These are phyloP conservation scores for Wolfiporia cocos DNA, from an alignment of 1,284 basidiomycete genomes.

Conservation along the genomic window DNA sequence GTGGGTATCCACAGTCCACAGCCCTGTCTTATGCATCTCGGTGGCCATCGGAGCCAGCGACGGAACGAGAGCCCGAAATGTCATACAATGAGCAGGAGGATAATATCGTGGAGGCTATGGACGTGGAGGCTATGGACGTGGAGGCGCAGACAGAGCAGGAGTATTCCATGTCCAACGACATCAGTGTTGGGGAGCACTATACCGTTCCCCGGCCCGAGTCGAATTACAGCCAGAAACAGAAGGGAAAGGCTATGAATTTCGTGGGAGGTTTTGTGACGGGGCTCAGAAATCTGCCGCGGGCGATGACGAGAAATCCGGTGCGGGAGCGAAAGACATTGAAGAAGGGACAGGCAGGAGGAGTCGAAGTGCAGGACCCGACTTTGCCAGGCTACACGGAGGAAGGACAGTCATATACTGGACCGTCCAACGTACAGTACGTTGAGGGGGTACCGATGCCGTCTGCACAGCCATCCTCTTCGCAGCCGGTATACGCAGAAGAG, in stretches of 20 bases:
- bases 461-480: constrained; percentile 9
- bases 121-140: no score
- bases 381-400: constrained; percentile 21
- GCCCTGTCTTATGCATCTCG: no score
- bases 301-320: constrained; percentile 16
- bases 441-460: constrained; percentile 16
- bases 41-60: no score
- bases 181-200: no score
- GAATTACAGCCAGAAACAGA: constrained; percentile 5
- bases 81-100: no score
- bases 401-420: constrained; percentile 11
- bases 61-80: no score
- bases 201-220: no score
- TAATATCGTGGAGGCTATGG: no score
- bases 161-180: no score
- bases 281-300: constrained; percentile 22
- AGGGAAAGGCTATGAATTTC: constrained; percentile 17
- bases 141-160: no score
- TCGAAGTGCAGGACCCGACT: constrained; percentile 6
- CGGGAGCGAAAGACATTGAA: constrained; percentile 14
- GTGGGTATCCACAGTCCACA: no score
- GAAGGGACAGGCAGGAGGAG: constrained; percentile 11
- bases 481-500: constrained; percentile 1
- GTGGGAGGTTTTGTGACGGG: constrained; percentile 28
- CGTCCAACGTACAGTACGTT: constrained; percentile 19